A percentile compares a stretch with the other conserved stretches of the same genome.
Conservation (phyloP, 1,284 basidiomycete genomes). For the Xerocomus cyaneibrunnescens region DNA sequence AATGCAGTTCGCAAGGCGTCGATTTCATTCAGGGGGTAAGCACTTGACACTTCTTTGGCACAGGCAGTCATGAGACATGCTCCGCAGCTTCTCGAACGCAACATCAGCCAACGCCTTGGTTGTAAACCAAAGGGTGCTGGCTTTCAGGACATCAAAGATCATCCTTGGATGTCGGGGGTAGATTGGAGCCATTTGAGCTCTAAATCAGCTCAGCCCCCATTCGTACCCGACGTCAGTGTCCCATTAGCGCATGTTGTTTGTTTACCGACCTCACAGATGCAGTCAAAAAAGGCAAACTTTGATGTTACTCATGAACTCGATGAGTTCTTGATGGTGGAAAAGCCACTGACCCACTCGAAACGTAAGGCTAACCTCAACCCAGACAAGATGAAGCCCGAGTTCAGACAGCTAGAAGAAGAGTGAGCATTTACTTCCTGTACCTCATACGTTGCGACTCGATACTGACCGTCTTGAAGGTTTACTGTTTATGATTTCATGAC, state of each 20-base stretch:
- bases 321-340: constrained; percentile 95
- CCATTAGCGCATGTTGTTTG: not conserved
- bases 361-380: constrained; percentile 83
- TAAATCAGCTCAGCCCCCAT: constrained; percentile 82
- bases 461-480: constrained; percentile 48
- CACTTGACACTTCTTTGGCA: constrained; percentile 12
- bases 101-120: constrained; percentile 78
- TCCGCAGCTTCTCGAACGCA: constrained; percentile 79
- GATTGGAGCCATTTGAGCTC: constrained; percentile 79
- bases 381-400: constrained; percentile 85
- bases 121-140: constrained; percentile 70
- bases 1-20: constrained; percentile 45
- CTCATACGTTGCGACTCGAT: not conserved
- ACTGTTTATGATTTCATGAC: constrained; percentile 73
- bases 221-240: constrained; percentile 82
- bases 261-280: constrained; percentile 18
- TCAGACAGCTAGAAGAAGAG: constrained; percentile 93
- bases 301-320: constrained; percentile 97
- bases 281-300: constrained; percentile 95
- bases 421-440: constrained; percentile 46
- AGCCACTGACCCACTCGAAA: constrained; percentile 91
- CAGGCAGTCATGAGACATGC: constrained; percentile 19
- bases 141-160: constrained; percentile 72
- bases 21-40: constrained; percentile 51
- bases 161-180: constrained; percentile 83